Conservation (phyloP, 1,284 basidiomycete genomes). For the Omphalotus olearius region DNA sequence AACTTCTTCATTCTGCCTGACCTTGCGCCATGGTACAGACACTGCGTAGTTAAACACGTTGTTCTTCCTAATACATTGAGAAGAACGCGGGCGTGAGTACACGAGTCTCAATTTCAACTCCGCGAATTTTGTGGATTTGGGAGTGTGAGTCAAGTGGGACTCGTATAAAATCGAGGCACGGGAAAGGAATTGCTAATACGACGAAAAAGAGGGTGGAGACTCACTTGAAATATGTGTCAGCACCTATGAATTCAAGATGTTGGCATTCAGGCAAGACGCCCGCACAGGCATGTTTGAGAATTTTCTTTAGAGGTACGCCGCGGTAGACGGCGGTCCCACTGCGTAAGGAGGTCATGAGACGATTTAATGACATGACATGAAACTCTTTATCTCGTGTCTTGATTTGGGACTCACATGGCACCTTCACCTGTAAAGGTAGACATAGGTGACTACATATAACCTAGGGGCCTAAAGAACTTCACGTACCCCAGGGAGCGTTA, state of each 20-base stretch:
- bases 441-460: neutral
- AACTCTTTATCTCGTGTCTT: too few relatives aligned
- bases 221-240: constrained; percentile 57
- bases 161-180: too few relatives aligned
- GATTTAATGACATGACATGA: neutral
- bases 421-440: constrained; percentile 36
- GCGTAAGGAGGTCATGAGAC: neutral
- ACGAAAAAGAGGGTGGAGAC: constrained; percentile 10
- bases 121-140: neutral
- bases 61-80: constrained; percentile 32
- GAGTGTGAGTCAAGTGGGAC: too few relatives aligned
- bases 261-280: constrained; percentile 44
- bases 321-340: constrained; percentile 41
- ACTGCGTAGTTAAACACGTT: constrained; percentile 52
- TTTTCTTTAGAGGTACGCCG: constrained; percentile 50
- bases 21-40: constrained; percentile 50
- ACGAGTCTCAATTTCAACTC: neutral
- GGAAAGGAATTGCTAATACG: neutral
- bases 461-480: neutral
- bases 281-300: constrained; percentile 49
- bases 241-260: constrained; percentile 54
- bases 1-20: constrained; percentile 44
- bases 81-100: neutral
- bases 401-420: constrained; percentile 38
- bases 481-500: constrained; percentile 45